Evolutionary conservation across 2,329 filamentous ascomycete genomes (phyloP), one percentile per base, ranked within the genome.

Genomic region (Piedraia hortae): DNA sequence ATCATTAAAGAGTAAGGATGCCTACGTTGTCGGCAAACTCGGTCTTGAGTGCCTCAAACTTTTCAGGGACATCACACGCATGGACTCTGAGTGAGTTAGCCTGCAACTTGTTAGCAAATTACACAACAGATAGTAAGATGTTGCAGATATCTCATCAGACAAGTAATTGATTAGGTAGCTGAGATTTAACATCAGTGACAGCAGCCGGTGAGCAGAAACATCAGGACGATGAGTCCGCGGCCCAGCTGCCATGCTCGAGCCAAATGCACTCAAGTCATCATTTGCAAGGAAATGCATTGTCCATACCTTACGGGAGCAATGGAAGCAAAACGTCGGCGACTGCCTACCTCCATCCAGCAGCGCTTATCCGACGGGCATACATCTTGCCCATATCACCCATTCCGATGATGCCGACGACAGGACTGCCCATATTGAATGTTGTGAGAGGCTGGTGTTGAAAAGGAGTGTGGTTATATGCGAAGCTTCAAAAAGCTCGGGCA

Each of bases 221-320:
- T 70, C 75, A 82, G 61, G 70, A 90, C 66, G 72, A 69, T 56
- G 53, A 50, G 55, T 55, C 54, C 35, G 54, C 48, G 39, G 48
- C 53, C 50, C 53, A 56, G 21, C 53, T 50, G 55, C 65, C 64
- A 78, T 89, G 60, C 82, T 93, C 82, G 77, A 93, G 82, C 82
- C 82, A 93, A 93, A 93, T 93, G 82, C 82, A 80, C 82, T 93
- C 82, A 82, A 77, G 82, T 93, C 82, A 93, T 93, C 82, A 88
- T 78, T 45, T n/a, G n/a, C n/a, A n/a, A 7, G 16, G 16, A 17
- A 9, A 17, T 7, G 7, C 7, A 17, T 9, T 7, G 12, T 6
- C 18, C 12, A 4, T 6, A 12, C 18, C 10, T 11, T 19, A 5
- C 10, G 6, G 18, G 10, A 12, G 18, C n/a, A 12, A 26, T 15